Evolutionary conservation across 73 alveolate species (phyloP).

Genomic region (Durusdinium trenchii): DNA sequence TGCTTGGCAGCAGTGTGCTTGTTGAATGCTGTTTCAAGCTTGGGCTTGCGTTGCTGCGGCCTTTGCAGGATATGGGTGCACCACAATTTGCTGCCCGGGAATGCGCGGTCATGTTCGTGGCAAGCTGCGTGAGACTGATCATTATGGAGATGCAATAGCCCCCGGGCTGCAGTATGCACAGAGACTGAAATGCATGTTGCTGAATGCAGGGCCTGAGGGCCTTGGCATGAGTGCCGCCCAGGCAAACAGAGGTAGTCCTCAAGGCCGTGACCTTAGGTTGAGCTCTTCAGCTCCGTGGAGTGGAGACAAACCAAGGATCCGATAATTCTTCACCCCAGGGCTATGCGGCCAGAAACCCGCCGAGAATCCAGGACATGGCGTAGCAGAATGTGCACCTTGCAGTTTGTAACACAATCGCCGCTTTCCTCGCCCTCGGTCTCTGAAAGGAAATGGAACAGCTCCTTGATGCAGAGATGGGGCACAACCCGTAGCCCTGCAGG

Average conservation of each 20-base stretch:
- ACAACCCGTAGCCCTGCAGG: background rate
- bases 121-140: conserved; percentile 31
- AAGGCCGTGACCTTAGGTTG: conserved; percentile 12
- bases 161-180: background rate
- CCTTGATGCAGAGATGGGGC: conserved; percentile 68
- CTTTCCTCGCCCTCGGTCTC: background rate
- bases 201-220: background rate
- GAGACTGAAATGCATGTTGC: too few species aligned
- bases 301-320: background rate
- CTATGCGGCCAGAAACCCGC: background rate
- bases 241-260: conserved; percentile 43
- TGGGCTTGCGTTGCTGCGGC: background rate
- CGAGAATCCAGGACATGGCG: background rate
- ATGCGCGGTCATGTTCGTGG: conserved; percentile 80
- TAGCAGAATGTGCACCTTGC: background rate
- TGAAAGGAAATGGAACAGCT: conserved; percentile 89
- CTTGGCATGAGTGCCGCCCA: background rate
- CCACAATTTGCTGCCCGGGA: conserved; percentile 56
- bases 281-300: background rate
- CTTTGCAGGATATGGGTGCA: conserved; percentile 76
- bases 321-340: conserved; percentile 54
- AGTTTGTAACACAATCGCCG: background rate
- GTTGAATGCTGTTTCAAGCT: background rate
- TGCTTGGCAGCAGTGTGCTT: background rate
- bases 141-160: background rate